phyloP scores from a whole-genome alignment of 495 filamentous ascomycete genomes.

The Penicillium pancosmium region DNA sequence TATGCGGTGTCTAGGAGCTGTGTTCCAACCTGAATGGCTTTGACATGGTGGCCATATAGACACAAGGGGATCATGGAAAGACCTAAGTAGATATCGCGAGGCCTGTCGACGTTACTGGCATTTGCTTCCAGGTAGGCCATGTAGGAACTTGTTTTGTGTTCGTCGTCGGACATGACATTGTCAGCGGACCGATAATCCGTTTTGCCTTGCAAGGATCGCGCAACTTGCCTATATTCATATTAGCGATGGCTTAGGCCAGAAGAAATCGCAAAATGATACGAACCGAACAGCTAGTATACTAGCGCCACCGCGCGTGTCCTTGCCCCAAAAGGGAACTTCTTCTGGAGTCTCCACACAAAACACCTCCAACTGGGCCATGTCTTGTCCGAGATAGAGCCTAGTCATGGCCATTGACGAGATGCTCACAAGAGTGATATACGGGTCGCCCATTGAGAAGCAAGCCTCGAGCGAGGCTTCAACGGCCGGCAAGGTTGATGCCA shows the following conservation, averaged over 20 bases:
- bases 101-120: conserved; percentile 58
- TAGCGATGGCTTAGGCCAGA: conserved; percentile 3
- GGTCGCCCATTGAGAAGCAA: conserved; percentile 71
- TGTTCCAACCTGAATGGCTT: conserved; percentile 68
- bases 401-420: conserved; percentile 71
- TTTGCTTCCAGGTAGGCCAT: conserved; percentile 54
- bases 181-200: conserved; percentile 60
- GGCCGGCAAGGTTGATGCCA: conserved; percentile 60
- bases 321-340: conserved; percentile 73
- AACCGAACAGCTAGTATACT: conserved; percentile 64
- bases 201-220: conserved; percentile 82
- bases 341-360: conserved; percentile 74
- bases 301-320: conserved; percentile 78
- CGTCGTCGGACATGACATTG: conserved; percentile 69
- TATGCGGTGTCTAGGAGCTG: conserved; percentile 59
- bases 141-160: conserved; percentile 67
- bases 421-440: conserved; percentile 73
- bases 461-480: conserved; percentile 72
- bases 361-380: conserved; percentile 72
- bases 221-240: conserved; percentile 59
- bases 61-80: conserved; percentile 73
- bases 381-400: conserved; percentile 72
- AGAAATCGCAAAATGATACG: conserved; percentile 12
- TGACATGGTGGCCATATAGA: conserved; percentile 72
- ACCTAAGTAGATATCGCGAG: conserved; percentile 71